A percentile compares a stretch with the other conserved stretches of the same genome.
phyloP scores from a whole-genome alignment of 108 stramenopile species.

The Halocafeteria seosinensis region DNA sequence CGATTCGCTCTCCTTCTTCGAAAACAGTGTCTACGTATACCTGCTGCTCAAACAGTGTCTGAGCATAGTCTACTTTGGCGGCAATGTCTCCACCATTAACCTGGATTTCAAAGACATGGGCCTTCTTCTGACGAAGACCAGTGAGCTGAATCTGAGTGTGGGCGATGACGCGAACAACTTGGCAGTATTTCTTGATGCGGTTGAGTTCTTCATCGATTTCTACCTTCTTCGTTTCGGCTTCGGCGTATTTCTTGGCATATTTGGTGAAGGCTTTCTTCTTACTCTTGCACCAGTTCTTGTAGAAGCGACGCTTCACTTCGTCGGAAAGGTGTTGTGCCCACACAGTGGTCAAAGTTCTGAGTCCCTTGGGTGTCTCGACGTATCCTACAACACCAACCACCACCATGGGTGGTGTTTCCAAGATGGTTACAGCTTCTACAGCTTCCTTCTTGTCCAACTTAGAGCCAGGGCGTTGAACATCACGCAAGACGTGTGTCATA shows the following conservation, averaged over 20 bases:
- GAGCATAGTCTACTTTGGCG: slow-evolving; percentile 96
- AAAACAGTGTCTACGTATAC: slow-evolving; percentile 80
- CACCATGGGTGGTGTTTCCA: slow-evolving; percentile 97
- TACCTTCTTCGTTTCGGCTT: slow-evolving; percentile 48
- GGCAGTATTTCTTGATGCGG: slow-evolving; percentile 92
- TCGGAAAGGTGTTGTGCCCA: slow-evolving; percentile 95
- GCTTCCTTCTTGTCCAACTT: slow-evolving; percentile 99
- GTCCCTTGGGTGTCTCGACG: slow-evolving; percentile 90
- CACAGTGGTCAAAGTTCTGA: slow-evolving; percentile 92
- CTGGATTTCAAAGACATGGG: slow-evolving; percentile 98
- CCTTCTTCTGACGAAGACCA: slow-evolving; percentile 94
- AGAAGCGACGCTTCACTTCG: slow-evolving; percentile 95
- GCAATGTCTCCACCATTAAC: slow-evolving; percentile 85
- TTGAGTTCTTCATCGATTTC: slow-evolving; percentile 84
- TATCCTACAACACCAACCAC: slow-evolving; percentile 97
- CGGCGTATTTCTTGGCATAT: slow-evolving; percentile 91
- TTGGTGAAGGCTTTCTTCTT: slow-evolving; percentile 99
- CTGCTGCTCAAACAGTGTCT: slow-evolving; percentile 87
- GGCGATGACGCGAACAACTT: slow-evolving; percentile 90
- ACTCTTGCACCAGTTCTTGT: slow-evolving; percentile 99
- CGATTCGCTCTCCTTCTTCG: slow-evolving; percentile 81
- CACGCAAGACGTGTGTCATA: slow-evolving; percentile 94
- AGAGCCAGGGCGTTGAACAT: slow-evolving; percentile 94
- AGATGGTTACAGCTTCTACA: slow-evolving; percentile 91
- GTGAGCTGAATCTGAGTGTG: slow-evolving; percentile 89